phyloP scores from a whole-genome alignment of 2,329 filamentous ascomycete species.

The Apiospora rasikravindrae region DNA sequence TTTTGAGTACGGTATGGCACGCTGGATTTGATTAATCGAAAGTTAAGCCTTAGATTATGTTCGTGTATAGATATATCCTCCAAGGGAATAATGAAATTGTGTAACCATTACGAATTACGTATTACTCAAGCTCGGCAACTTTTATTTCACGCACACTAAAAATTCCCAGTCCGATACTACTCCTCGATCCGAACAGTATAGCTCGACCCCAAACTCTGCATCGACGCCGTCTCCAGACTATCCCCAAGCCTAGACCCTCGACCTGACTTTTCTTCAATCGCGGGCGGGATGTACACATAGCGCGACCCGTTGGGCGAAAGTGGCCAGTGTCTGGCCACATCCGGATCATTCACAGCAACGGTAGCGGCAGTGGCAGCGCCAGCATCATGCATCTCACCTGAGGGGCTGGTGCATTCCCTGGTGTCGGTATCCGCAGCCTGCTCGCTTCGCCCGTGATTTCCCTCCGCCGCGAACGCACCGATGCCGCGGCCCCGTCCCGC shows the following conservation, averaged over 20 bases:
- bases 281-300: constrained; percentile 11
- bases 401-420: not conserved
- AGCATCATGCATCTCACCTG: not conserved
- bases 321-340: not conserved
- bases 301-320: not conserved
- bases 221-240: not conserved
- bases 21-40: no score
- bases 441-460: not conserved
- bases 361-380: not conserved
- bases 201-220: constrained; percentile 4
- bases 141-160: no score
- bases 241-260: not conserved
- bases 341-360: no score
- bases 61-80: no score
- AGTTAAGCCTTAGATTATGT: no score
- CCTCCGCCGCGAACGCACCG: not conserved
- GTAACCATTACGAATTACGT: not conserved
- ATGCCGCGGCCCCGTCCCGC: not conserved
- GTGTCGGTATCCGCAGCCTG: not conserved
- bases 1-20: no score
- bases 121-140: no score
- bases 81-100: no score
- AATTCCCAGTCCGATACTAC: not conserved
- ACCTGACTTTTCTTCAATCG: not conserved
- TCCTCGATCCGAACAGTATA: not conserved